Conservation (phyloP, 306 rosid genomes). For the Dicorynia guianensis region DNA sequence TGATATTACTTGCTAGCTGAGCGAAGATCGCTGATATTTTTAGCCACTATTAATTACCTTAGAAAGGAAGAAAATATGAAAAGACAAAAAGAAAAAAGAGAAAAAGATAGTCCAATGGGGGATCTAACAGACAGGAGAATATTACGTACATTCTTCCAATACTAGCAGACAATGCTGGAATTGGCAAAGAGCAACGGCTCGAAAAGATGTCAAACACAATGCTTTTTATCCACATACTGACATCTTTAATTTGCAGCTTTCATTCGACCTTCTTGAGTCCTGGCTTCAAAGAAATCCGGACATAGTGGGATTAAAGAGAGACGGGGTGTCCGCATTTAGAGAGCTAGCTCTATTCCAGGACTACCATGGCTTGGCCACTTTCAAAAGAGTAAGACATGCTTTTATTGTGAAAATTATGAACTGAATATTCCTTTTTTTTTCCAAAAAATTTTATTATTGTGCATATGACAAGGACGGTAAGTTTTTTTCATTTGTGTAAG, state of each 20-base stretch:
- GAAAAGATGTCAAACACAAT: conserved; percentile 18
- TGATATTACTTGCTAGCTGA: neutral
- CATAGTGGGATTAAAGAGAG: conserved; percentile 57
- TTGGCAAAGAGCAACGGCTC: neutral
- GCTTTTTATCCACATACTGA: conserved; percentile 20
- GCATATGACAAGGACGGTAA: no score
- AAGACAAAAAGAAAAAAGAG: neutral
- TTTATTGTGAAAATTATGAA: neutral
- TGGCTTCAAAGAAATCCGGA: conserved; percentile 71
- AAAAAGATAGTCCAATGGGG: neutral
- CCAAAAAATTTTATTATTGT: no score
- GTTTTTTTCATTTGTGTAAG: no score
- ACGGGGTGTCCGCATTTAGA: conserved; percentile 66
- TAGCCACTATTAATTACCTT: neutral
- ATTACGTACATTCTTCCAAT: neutral
- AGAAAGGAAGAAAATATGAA: neutral
- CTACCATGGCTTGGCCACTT: conserved; percentile 80
- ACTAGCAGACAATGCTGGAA: conserved; percentile 13
- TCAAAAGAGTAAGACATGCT: conserved; percentile 67
- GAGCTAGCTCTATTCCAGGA: conserved; percentile 92
- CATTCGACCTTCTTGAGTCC: conserved; percentile 67
- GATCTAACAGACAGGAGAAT: neutral
- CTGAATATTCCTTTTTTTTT: no score
- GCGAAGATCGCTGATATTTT: no score
- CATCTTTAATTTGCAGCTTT: conserved; percentile 58